Evolutionary conservation across 2,329 filamentous ascomycete species (phyloP), one percentile per base, ranked within the genome.

Genomic region (Elsinoe ampelina): DNA sequence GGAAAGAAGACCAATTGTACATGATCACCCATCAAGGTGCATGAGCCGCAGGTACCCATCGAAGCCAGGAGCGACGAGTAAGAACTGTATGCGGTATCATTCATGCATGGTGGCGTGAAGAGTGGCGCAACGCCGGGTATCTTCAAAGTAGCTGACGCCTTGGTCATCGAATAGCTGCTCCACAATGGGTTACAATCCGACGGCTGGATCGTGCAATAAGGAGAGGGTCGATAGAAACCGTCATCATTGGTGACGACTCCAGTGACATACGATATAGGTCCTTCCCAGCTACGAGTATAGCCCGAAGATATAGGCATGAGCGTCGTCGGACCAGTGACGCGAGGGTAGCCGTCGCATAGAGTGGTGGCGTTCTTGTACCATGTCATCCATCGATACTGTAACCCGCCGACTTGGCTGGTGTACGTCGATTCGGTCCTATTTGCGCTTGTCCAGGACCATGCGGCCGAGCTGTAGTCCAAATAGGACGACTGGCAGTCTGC

Each of bases 1-100:
- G 63, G 59, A 39, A 66, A 68, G 58, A 65, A 68, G 2, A 68
- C 60, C 17, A 68, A 59, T 43, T 66, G 60, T 0, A 68, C 66
- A 8, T 62, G 62, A 19, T 63, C 36, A 17, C 66, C 66, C 38
- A 60, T 66, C 11, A 68, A 65, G 1, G 65, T 68, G 43, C 66
- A 68, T 19, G 48, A 47, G 3, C 66, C 65, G 50, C 66, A 68
- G 7, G 62, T 64, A 35, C 60, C 61, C 19, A 66, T 58, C 10
- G 55, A 55, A 5, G 57, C 57, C 5, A 47, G 52, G 10, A 58
- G 55, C 11, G 55, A 48, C 3, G 59, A 58, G n/a, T 59, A 57
- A 0, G 54, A 56, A 0, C 52, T 38, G 1, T 60, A 61, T n/a
- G 48, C 58, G 41, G 50, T 63, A 20, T 54, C 54, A 38, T 64